phyloP scores from a whole-genome alignment of 73 alveolate species.

The Chromera velia region DNA sequence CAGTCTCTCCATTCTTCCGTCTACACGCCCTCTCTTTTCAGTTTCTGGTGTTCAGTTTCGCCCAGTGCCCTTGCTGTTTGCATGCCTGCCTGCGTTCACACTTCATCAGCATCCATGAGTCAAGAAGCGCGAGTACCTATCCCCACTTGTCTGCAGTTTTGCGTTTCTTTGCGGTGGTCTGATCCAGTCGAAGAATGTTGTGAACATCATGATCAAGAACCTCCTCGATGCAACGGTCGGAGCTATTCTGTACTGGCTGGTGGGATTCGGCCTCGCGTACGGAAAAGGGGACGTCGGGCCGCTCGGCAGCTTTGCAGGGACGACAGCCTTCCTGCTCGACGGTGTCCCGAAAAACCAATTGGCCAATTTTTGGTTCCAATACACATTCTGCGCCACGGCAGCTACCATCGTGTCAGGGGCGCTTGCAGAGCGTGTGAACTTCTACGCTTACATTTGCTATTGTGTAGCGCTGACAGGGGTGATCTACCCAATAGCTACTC shows the following conservation, averaged over 20 bases:
- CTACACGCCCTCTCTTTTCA: too few species aligned
- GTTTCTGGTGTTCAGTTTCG: too few species aligned
- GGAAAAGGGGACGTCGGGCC: slow-evolving; percentile 33
- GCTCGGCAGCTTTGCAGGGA: slow-evolving; percentile 37
- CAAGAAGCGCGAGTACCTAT: too few species aligned
- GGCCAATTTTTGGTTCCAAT: slow-evolving; percentile 28
- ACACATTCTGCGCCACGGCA: slow-evolving; percentile 49
- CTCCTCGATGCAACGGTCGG: slow-evolving; percentile 48
- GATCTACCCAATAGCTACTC: slow-evolving; percentile 44
- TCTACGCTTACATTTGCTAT: slow-evolving; percentile 26
- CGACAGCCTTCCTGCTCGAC: slow-evolving; percentile 13
- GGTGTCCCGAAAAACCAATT: not conserved
- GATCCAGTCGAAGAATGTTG: slow-evolving; percentile 36
- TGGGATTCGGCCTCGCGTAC: slow-evolving; percentile 54
- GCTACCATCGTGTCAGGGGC: slow-evolving; percentile 55
- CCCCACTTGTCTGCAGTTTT: too few species aligned
- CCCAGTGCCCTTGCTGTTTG: too few species aligned
- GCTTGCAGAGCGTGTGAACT: slow-evolving; percentile 45
- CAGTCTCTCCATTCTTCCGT: too few species aligned
- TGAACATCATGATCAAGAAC: slow-evolving; percentile 43
- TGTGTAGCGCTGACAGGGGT: slow-evolving; percentile 31
- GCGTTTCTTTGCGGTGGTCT: too few species aligned
- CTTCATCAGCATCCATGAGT: too few species aligned
- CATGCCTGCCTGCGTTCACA: too few species aligned
- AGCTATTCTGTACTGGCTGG: slow-evolving; percentile 32